These are phyloP conservation scores for Piedraia hortae DNA, from an alignment of 2,329 filamentous ascomycete genomes.

Conservation along the genomic window DNA sequence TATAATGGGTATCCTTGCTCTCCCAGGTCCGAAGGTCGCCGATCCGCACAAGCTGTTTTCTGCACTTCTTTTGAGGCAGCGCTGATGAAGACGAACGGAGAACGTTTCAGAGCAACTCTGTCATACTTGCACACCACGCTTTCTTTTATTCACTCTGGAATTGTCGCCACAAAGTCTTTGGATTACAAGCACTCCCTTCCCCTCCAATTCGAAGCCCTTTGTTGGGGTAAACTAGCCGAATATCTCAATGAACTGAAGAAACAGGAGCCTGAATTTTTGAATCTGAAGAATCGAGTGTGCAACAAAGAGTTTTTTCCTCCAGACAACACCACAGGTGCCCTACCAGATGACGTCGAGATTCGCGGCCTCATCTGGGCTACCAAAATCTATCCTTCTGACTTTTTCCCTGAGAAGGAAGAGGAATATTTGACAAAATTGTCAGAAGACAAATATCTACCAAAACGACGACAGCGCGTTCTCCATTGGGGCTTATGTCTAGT, in stretches of 20 bases:
- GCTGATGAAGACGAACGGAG: conserved; percentile 2
- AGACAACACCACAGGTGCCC: conserved; percentile 18
- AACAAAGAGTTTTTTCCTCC: conserved; percentile 12
- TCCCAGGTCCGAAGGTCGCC: background rate
- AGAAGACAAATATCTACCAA: conserved; percentile 1
- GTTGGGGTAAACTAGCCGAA: conserved; percentile 22
- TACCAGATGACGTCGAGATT: conserved; percentile 37
- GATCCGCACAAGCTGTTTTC: conserved; percentile 1
- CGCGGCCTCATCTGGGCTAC: conserved; percentile 32
- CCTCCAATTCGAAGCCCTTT: conserved; percentile 1
- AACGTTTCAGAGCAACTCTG: conserved; percentile 23
- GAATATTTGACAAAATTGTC: conserved; percentile 1
- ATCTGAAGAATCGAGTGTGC: conserved; percentile 13
- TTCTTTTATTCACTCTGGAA: conserved; percentile 14
- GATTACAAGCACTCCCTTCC: conserved; percentile 1
- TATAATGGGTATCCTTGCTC: conserved; percentile 1
- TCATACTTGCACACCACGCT: conserved; percentile 34
- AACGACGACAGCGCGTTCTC: conserved; percentile 1
- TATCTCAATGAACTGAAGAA: conserved; percentile 25
- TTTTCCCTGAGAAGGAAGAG: conserved; percentile 26
- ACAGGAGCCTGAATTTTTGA: too few species aligned
- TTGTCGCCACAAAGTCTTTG: background rate
- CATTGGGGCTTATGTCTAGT: conserved; percentile 2
- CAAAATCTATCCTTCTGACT: conserved; percentile 27
- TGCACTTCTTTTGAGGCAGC: conserved; percentile 1